Percentiles rank a stretch among this genome's conserved stretches.
Conservation (phyloP, 805 yeast species). For the Lipomyces starkeyi region DNA sequence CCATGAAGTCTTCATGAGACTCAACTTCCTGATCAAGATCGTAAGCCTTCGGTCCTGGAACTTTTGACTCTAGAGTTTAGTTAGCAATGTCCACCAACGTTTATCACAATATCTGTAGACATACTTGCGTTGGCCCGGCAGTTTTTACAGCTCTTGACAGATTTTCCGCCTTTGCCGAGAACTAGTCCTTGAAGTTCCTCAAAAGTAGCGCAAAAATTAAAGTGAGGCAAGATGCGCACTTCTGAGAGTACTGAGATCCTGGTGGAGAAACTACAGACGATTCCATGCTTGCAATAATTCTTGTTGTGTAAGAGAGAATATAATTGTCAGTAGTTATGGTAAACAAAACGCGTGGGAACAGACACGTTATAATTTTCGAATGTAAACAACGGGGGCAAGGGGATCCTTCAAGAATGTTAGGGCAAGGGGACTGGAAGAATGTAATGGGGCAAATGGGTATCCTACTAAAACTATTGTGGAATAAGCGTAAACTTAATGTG, state of each 20-base stretch:
- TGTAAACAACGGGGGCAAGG: conserved; percentile 1
- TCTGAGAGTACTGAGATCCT: too few relatives aligned
- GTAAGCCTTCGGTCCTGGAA: not conserved
- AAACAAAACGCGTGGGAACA: too few relatives aligned
- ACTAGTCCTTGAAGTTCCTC: not conserved
- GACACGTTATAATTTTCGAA: not conserved
- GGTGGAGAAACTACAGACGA: too few relatives aligned
- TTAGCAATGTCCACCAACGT: not conserved
- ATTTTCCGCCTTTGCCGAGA: not conserved
- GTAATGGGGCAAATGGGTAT: not conserved
- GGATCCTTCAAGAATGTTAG: not conserved
- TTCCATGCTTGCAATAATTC: too few relatives aligned
- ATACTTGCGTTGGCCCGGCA: not conserved
- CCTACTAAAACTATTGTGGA: not conserved
- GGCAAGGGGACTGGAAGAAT: not conserved
- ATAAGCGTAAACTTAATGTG: not conserved
- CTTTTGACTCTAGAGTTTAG: not conserved
- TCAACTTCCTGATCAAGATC: not conserved
- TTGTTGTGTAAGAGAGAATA: too few relatives aligned
- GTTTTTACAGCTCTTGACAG: not conserved
- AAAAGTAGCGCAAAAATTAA: not conserved
- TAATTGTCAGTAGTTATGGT: too few relatives aligned
- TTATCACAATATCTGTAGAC: not conserved
- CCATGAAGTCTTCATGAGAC: not conserved
- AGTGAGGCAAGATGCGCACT: not conserved